A percentile compares a stretch with the other conserved stretches of the same genome.
Conservation (phyloP, 257 asterid species). For the Ilex aquifolium region DNA sequence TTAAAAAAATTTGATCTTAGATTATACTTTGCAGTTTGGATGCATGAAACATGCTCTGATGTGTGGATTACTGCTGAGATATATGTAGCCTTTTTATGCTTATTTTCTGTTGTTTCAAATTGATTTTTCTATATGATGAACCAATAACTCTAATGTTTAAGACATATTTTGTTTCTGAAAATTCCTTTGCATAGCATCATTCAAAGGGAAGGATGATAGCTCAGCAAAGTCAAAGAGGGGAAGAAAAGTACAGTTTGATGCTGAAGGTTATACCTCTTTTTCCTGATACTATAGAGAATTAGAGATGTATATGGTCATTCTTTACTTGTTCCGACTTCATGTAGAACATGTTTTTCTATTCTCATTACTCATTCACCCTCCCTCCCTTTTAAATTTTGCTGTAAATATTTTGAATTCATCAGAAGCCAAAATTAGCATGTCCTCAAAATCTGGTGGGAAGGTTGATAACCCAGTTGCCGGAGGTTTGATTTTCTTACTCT, state of each 20-base stretch:
- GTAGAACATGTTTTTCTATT: too few relatives aligned
- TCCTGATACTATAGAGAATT: neutral
- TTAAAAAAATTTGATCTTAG: too few relatives aligned
- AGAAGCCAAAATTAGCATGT: slow-evolving; percentile 10
- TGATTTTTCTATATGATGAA: neutral
- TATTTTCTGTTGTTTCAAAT: neutral
- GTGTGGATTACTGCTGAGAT: too few relatives aligned
- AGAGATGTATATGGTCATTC: too few relatives aligned
- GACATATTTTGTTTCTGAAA: neutral
- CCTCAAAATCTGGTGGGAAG: slow-evolving; percentile 42
- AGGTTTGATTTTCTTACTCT: slow-evolving; percentile 28
- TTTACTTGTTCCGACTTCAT: too few relatives aligned
- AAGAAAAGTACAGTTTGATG: slow-evolving; percentile 60
- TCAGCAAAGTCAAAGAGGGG: slow-evolving; percentile 49
- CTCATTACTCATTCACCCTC: too few relatives aligned
- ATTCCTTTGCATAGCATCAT: slow-evolving; percentile 21
- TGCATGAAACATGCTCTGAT: too few relatives aligned
- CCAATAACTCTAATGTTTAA: neutral
- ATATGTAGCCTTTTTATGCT: too few relatives aligned
- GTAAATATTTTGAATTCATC: slow-evolving; percentile 30
- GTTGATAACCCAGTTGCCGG: slow-evolving; percentile 22
- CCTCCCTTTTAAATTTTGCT: too few relatives aligned
- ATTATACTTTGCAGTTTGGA: too few relatives aligned
- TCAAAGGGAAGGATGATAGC: slow-evolving; percentile 45
- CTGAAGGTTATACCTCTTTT: slow-evolving; percentile 36